Percentiles rank a stretch among this genome's conserved stretches.
phyloP scores from a whole-genome alignment of 495 filamentous ascomycete species.

The Aspergillus heteromorphus region DNA sequence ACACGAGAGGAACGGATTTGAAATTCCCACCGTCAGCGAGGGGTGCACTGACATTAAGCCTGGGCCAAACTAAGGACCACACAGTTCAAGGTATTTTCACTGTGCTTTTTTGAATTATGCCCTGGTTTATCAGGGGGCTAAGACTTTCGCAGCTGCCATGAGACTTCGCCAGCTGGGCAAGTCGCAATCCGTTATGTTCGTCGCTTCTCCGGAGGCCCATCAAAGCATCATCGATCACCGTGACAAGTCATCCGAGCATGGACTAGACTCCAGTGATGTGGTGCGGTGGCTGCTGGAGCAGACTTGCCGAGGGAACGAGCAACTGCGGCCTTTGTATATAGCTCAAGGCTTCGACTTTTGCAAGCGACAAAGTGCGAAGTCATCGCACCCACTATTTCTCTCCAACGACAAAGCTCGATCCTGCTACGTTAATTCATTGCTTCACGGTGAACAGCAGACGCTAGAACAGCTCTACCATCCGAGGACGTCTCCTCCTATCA shows the following conservation, averaged over 20 bases:
- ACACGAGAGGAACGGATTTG: slow-evolving; percentile 72
- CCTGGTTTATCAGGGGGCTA: neutral
- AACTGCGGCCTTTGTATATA: slow-evolving; percentile 48
- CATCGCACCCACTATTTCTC: neutral
- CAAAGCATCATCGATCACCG: neutral
- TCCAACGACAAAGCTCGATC: neutral
- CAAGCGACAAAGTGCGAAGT: neutral
- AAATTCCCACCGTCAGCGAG: slow-evolving; percentile 51
- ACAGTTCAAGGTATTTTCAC: slow-evolving; percentile 62
- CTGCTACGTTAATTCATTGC: neutral
- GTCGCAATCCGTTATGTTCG: neutral
- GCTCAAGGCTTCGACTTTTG: slow-evolving; percentile 54
- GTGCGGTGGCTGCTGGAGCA: slow-evolving; percentile 55
- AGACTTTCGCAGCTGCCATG: slow-evolving; percentile 52
- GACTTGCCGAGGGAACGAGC: slow-evolving; percentile 49
- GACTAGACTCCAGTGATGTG: slow-evolving; percentile 41
- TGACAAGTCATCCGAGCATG: neutral
- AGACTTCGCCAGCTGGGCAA: slow-evolving; percentile 46
- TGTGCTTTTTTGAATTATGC: too few relatives aligned
- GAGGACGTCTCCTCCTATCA: too few relatives aligned
- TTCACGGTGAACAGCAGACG: neutral
- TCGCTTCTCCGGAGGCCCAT: neutral
- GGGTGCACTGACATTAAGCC: slow-evolving; percentile 67
- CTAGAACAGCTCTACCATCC: neutral
- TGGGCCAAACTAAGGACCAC: slow-evolving; percentile 61